Conservation (phyloP, 1,284 basidiomycete genomes). For the Leccinum cinnamomeum region DNA sequence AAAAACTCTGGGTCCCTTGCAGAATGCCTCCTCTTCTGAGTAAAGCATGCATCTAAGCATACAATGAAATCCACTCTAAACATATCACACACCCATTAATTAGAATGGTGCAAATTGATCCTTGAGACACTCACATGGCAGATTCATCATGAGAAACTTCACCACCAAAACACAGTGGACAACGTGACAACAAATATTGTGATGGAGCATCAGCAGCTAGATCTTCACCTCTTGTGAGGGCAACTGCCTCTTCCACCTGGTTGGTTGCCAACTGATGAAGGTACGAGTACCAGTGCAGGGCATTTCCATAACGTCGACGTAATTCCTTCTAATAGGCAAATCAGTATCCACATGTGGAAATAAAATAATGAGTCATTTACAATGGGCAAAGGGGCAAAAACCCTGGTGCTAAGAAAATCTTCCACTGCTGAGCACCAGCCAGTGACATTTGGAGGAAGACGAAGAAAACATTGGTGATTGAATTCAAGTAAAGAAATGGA, state of each 20-base stretch:
- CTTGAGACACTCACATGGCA: not conserved
- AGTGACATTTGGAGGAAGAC: not conserved
- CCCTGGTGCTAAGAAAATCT: not conserved
- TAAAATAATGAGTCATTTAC: not conserved
- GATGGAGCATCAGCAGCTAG: not conserved
- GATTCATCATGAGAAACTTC: not conserved
- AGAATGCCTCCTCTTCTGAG: not conserved
- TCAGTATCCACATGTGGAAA: not conserved
- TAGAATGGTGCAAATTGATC: too few relatives aligned
- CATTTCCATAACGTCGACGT: not conserved
- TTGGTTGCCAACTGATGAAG: not conserved
- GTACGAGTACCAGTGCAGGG: not conserved
- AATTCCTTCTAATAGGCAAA: not conserved
- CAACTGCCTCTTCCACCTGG: not conserved
- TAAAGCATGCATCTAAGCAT: not conserved
- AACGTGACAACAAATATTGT: not conserved
- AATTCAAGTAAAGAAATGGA: not conserved
- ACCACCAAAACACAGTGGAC: not conserved
- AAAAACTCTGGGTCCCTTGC: not conserved
- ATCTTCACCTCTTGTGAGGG: not conserved
- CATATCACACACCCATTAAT: not conserved
- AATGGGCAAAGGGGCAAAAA: not conserved
- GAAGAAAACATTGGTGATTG: not conserved
- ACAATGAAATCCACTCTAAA: constrained; percentile 1
- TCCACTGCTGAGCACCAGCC: constrained; percentile 1